Evolutionary conservation across 73 alveolate genomes (phyloP).

Genomic region (Tetrahymena malaccensis): DNA sequence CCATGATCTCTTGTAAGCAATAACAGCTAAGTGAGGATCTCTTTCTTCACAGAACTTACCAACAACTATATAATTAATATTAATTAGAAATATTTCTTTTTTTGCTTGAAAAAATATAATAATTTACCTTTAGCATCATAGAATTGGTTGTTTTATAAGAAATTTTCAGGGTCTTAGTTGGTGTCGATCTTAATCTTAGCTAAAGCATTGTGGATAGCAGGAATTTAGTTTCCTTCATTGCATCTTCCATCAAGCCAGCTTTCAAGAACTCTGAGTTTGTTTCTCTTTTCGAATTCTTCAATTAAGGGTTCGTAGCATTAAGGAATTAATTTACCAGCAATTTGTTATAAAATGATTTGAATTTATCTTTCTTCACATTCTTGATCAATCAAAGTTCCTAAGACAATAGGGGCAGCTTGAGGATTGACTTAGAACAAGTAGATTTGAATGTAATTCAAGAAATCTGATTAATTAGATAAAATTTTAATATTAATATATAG

Average conservation of each 20-base stretch:
- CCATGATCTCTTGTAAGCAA: conserved; percentile 99
- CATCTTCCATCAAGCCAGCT: conserved; percentile 98
- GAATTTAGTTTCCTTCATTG: conserved; percentile 96
- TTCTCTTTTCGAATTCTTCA: conserved; percentile 93
- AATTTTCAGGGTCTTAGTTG: conserved; percentile 92
- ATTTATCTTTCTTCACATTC: conserved; percentile 94
- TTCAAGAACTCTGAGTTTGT: conserved; percentile 92
- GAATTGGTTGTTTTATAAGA: conserved; percentile 93
- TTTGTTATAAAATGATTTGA: conserved; percentile 80
- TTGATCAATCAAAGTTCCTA: conserved; percentile 94
- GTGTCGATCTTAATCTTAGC: conserved; percentile 95
- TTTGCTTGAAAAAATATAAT: background rate
- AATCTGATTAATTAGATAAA: background rate
- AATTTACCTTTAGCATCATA: conserved; percentile 85
- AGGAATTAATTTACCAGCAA: conserved; percentile 88
- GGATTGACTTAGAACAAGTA: conserved; percentile 91
- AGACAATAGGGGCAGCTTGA: conserved; percentile 94
- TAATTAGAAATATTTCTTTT: no score
- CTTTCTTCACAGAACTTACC: conserved; percentile 98
- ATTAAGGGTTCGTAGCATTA: conserved; percentile 68
- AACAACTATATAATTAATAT: conserved; percentile 44
- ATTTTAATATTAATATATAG: background rate
- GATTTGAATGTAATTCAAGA: conserved; percentile 95
- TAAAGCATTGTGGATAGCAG: conserved; percentile 96
- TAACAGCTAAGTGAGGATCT: conserved; percentile 94